A percentile compares a stretch with the other conserved stretches of the same genome.
phyloP scores from a whole-genome alignment of 139 green algal species.

The Picochlorum sp. region DNA sequence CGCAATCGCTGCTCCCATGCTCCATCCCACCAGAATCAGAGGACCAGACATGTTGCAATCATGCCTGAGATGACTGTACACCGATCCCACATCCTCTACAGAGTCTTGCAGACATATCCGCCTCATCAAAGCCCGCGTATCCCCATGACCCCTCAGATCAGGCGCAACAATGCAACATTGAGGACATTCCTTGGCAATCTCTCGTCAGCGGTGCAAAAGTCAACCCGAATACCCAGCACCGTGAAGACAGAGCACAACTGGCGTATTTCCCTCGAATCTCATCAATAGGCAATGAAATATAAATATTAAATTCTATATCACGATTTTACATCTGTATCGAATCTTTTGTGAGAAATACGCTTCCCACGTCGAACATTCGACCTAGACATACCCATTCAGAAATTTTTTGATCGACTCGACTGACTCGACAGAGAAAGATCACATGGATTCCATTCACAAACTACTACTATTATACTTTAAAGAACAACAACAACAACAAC shows the following conservation, averaged over 20 bases:
- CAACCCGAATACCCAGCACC: conserved; percentile 78
- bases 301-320: no score
- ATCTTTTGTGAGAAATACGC: no score
- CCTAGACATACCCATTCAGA: no score
- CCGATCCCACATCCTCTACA: conserved; percentile 49
- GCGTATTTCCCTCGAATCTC: no score
- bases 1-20: conserved; percentile 78
- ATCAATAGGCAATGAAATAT: no score
- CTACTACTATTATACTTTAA: not conserved
- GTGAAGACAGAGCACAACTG: conserved; percentile 55
- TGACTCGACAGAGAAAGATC: no score
- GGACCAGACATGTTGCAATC: not conserved
- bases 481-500: not conserved
- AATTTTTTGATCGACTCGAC: no score
- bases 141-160: conserved; percentile 73
- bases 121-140: conserved; percentile 38
- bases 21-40: conserved; percentile 73
- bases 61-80: conserved; percentile 48
- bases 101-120: conserved; percentile 61
- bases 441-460: not conserved
- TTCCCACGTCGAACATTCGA: not conserved
- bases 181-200: conserved; percentile 38
- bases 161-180: conserved; percentile 62
- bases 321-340: no score
- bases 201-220: conserved; percentile 72